Percentiles rank a stretch among this genome's conserved stretches.
Conservation (phyloP, 202 grass and related monocot species). For the Elaeis oleifera region DNA sequence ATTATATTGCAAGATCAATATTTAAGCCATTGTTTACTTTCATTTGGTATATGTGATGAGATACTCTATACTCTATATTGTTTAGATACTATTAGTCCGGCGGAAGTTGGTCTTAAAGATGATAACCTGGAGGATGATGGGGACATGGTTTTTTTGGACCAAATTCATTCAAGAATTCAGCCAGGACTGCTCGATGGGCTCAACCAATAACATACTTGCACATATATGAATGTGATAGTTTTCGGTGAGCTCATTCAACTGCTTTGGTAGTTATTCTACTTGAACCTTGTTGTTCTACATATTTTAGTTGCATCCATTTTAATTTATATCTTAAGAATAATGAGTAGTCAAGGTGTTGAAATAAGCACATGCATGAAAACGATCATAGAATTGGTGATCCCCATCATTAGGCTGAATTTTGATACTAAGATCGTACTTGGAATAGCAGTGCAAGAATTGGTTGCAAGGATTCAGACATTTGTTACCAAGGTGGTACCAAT, state of each 20-base stretch:
- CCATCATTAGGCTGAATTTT: too few species aligned
- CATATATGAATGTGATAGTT: constrained; percentile 58
- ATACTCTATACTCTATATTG: constrained; percentile 9
- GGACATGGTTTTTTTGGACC: constrained; percentile 77
- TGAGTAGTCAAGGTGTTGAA: too few species aligned
- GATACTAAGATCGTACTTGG: too few species aligned
- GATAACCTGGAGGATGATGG: constrained; percentile 50
- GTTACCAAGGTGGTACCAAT: too few species aligned
- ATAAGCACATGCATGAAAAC: too few species aligned
- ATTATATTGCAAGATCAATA: neutral
- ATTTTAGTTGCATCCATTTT: too few species aligned
- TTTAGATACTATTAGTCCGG: constrained; percentile 73
- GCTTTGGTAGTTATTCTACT: neutral
- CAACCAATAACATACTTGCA: constrained; percentile 91
- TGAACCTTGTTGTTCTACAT: too few species aligned
- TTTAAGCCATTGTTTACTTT: neutral
- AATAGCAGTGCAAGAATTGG: too few species aligned
- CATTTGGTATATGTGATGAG: neutral
- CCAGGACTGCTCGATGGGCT: constrained; percentile 56
- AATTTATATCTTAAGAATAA: too few species aligned
- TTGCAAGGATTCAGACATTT: too few species aligned
- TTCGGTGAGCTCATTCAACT: constrained; percentile 40
- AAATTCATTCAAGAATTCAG: constrained; percentile 37
- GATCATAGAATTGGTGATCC: too few species aligned
- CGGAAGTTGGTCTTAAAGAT: constrained; percentile 63